Base-by-base conservation (phyloP, 495 filamentous ascomycete species). In the Neohortaea acidophila region DNA sequence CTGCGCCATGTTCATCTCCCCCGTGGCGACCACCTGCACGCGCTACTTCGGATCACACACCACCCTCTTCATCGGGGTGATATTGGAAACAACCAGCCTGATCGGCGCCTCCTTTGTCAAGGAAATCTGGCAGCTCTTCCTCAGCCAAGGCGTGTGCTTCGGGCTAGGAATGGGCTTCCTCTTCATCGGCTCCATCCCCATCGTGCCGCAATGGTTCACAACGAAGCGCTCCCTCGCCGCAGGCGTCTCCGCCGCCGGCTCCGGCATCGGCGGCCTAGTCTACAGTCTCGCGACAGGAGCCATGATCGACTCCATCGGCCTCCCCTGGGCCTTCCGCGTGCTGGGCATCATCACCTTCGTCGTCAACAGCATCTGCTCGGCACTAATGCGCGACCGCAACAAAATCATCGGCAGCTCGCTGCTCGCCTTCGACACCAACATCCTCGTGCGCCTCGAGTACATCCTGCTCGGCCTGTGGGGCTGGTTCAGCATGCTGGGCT, bases 201-300 rank as follows among this genome's bases (percentile, higher is more conserved):
- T 86, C 11, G 65, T 79, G 0, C 72, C 81, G 2, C 81, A 89
- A 49, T 89, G 84, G 84, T 89, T 92, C 58, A 60, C 58, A 18
- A 70, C 69, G 21, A 66, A 68, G 9, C 68, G 80, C 8, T 75
- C 73, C 30, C 66, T 89, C 19, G 81, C 82, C 5, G 83, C 77
- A 53, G 75, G 79, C 2, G 74, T 84, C 36, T 69, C 75, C 2
- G 68, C 80, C 0, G 68, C 73, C 10, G 84, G 82, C 0, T 77
- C 72, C n/a, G 81, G 83, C 12, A 63, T 86, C 0, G 47, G 42
- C 14, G 84, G 84, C 0, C 52, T 91, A 1, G 53, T 67, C 3
- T 70, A 70, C 51, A 59, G 54, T 0, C 56, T 72, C 2, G 63
- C 56, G 8, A 66, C 71, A 0, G 66, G 71, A 34, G 64, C 67